A percentile compares a stretch with the other conserved stretches of the same genome.
Conservation (phyloP, 495 filamentous ascomycete species). For the Daldinia caldariorum region DNA sequence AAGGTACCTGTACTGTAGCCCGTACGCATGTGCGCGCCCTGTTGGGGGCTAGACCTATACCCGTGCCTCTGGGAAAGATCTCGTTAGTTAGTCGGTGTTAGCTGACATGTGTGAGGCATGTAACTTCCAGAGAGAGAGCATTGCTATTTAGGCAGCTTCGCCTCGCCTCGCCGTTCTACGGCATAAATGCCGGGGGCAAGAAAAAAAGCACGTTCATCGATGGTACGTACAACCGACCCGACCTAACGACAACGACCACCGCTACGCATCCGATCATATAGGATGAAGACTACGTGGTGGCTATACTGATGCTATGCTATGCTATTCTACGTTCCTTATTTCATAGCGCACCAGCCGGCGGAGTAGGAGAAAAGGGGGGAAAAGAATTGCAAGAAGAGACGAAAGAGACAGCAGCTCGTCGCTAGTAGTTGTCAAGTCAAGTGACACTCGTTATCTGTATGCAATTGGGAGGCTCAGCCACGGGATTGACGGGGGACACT, state of each 20-base stretch:
- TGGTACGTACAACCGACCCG: neutral
- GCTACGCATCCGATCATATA: neutral
- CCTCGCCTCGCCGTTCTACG: conserved; percentile 6
- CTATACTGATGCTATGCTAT: neutral
- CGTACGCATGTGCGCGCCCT: conserved; percentile 12
- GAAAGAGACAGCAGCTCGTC: neutral
- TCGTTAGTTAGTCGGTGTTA: conserved; percentile 14
- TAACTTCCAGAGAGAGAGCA: conserved; percentile 8
- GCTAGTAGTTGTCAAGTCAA: conserved; percentile 24
- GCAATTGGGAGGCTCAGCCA: conserved; percentile 19
- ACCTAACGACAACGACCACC: no score
- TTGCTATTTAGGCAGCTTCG: neutral
- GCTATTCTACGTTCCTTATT: neutral
- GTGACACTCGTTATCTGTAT: conserved; percentile 26
- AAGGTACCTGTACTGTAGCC: neutral
- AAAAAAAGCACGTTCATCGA: neutral
- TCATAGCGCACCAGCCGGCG: neutral
- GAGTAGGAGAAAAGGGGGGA: neutral
- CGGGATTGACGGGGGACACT: conserved; percentile 1
- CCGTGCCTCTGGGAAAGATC: conserved; percentile 13
- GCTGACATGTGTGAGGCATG: no score
- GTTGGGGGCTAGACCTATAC: conserved; percentile 10
- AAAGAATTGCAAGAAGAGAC: neutral
- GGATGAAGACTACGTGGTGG: neutral
- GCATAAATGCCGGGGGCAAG: neutral